Conservation (phyloP, 352 stramenopile species). For the Stramenopiles sp. region DNA sequence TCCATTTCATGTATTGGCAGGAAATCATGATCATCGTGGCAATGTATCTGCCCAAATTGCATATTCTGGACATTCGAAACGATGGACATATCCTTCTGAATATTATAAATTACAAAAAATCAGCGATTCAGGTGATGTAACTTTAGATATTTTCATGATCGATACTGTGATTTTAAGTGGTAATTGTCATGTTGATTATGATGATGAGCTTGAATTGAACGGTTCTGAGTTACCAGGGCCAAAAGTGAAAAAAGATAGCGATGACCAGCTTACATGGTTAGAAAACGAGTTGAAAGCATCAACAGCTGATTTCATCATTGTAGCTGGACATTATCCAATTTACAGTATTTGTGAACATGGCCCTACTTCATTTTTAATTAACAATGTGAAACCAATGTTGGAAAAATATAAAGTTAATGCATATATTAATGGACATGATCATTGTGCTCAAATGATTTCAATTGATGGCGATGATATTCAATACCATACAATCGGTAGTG, state of each 20-base stretch:
- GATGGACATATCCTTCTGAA: neutral
- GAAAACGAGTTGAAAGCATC: slow-evolving; percentile 10
- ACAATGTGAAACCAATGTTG: slow-evolving; percentile 14
- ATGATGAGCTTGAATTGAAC: neutral
- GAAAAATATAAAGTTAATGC: slow-evolving; percentile 15
- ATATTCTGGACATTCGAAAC: neutral
- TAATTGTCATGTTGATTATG: too few relatives aligned
- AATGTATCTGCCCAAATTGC: neutral
- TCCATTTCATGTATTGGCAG: neutral
- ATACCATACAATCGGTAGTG: too few relatives aligned
- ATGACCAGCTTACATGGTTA: neutral
- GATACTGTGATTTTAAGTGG: neutral
- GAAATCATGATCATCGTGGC: neutral
- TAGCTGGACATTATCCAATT: slow-evolving; percentile 18
- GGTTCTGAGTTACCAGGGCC: neutral
- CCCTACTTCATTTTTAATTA: slow-evolving; percentile 10
- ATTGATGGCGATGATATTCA: too few relatives aligned
- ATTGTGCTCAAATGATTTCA: too few relatives aligned
- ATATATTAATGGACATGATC: slow-evolving; percentile 20
- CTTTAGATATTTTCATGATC: neutral
- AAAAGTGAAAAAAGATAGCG: neutral
- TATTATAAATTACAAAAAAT: neutral
- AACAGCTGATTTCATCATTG: slow-evolving; percentile 12
- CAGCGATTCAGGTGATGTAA: neutral
- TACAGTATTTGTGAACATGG: slow-evolving; percentile 15